Evolutionary conservation across 2,329 filamentous ascomycete species (phyloP), one percentile per base, ranked within the genome.

Genomic region (Ceratocystis lukuohia): DNA sequence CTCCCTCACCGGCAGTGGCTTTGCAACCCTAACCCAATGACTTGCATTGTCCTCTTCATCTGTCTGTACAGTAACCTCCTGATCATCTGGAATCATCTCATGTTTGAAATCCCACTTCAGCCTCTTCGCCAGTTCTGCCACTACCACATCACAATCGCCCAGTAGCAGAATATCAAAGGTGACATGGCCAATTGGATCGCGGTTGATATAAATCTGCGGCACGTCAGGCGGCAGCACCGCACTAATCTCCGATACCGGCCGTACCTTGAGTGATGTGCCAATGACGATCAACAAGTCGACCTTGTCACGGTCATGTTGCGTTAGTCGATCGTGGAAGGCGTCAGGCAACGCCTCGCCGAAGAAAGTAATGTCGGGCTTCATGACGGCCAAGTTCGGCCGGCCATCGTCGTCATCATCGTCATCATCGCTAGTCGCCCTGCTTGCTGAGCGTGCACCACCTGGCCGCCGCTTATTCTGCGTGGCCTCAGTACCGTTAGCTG

Each of bases 281-380:
- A 99, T 96, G 70, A 97, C 92, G 70, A 99, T 87, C 70, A 97
- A 89, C 17, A 99, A 82, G 74, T 99, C 94, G 1, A 89, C 89
- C 67, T 83, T 80, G 69, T 90, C 84, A 68, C 85, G 85, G 75
- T 99, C 94, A 71, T 90, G 83, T 68, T 89, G 82, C n/a, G 89
- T 85, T 15, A 97, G 82, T 6, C 92, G 87, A 62, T 84, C 80
- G 67, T 88, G 88, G 76, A 99, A 99, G 70, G 85, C 83, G 71
- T 89, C 85, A 0, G 93, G 92, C 0, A 99, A 85, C 63, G 86
- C 82, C 77, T 99, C 94, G 71, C 93, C 93, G 72, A 97, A 97
- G 79, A 99, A 97, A 61, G 91, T 97, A 73, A 99, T 97, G 77
- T 97, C 93, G 7, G 94, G 94, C 80, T 89, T 96, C 91, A 96